phyloP scores from a whole-genome alignment of 2,329 filamentous ascomycete genomes.

The Aspergillus latus region DNA sequence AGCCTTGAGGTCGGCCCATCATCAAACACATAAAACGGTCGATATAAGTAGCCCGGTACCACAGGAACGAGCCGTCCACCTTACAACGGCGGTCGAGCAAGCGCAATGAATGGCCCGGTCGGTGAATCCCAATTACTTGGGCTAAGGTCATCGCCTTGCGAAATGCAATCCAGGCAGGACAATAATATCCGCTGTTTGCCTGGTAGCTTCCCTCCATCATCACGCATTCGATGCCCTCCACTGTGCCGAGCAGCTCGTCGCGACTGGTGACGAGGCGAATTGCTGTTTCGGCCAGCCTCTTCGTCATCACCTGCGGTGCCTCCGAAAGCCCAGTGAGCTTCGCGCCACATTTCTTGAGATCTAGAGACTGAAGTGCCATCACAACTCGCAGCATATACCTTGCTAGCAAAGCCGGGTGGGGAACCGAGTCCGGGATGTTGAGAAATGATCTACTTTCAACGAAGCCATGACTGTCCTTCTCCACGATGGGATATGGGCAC shows the following conservation, averaged over 20 bases:
- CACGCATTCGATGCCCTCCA: constrained; percentile 47
- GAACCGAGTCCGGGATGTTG: constrained; percentile 20
- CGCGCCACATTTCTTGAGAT: constrained; percentile 24
- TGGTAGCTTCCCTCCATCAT: constrained; percentile 45
- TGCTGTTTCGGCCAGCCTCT: constrained; percentile 31
- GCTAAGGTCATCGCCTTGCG: constrained; percentile 43
- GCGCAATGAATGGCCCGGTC: constrained; percentile 22
- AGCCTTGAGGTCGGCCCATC: constrained; percentile 41
- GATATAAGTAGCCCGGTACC: constrained; percentile 40
- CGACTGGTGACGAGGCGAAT: constrained; percentile 37
- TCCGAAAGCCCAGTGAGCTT: constrained; percentile 22
- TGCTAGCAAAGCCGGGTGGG: constrained; percentile 52
- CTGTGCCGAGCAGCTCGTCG: constrained; percentile 37
- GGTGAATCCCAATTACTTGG: constrained; percentile 46
- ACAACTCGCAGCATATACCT: constrained; percentile 50
- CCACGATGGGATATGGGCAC: constrained; percentile 30
- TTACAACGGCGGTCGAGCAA: neutral
- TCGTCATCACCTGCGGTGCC: constrained; percentile 27
- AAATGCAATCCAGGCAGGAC: constrained; percentile 39
- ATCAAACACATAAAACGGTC: constrained; percentile 44
- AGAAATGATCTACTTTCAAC: neutral
- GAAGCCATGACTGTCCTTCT: constrained; percentile 27
- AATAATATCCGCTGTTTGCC: constrained; percentile 42
- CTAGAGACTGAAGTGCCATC: constrained; percentile 50
- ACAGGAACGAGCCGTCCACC: constrained; percentile 26